These are phyloP conservation scores for Mastigamoeba balamuthi DNA, from an alignment of 78 protist genomes.

Conservation along the genomic window DNA sequence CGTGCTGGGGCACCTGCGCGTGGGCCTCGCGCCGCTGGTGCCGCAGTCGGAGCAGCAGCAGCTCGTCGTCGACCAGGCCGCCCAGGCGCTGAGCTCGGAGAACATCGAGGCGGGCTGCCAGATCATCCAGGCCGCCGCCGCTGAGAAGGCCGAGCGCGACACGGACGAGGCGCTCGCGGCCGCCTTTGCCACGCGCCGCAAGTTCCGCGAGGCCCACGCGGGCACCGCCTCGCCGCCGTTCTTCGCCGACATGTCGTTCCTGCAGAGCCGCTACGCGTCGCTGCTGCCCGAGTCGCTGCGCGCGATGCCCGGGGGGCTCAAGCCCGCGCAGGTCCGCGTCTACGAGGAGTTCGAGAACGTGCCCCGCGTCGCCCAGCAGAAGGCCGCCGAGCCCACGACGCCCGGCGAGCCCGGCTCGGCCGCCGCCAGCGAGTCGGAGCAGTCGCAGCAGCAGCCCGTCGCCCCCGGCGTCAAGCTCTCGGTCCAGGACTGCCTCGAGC, in stretches of 20 bases:
- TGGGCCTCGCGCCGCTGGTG: conserved; percentile 5
- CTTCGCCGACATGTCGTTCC: too few species aligned
- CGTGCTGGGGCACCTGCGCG: conserved; percentile 35
- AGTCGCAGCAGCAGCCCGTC: background rate
- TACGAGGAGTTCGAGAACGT: conserved; percentile 73
- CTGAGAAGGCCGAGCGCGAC: conserved; percentile 60
- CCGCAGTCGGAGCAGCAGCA: conserved; percentile 5
- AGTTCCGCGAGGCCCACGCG: conserved; percentile 50
- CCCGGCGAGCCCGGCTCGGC: background rate
- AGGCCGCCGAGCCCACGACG: background rate
- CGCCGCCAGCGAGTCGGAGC: background rate
- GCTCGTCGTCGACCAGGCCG: conserved; percentile 45
- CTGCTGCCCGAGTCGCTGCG: conserved; percentile 71
- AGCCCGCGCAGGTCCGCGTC: conserved; percentile 57
- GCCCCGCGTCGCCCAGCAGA: conserved; percentile 6
- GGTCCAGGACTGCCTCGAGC: background rate
- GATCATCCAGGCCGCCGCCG: conserved; percentile 79
- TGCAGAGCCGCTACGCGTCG: too few species aligned
- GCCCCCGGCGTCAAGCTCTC: background rate
- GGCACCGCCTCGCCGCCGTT: conserved; percentile 28
- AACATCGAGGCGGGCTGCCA: conserved; percentile 80
- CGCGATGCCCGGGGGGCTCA: conserved; percentile 67
- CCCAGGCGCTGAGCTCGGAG: conserved; percentile 42
- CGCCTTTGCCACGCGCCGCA: conserved; percentile 33
- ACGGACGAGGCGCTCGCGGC: conserved; percentile 62